Evolutionary conservation across 2,329 filamentous ascomycete genomes (phyloP).

Genomic region (Claviceps sp.): DNA sequence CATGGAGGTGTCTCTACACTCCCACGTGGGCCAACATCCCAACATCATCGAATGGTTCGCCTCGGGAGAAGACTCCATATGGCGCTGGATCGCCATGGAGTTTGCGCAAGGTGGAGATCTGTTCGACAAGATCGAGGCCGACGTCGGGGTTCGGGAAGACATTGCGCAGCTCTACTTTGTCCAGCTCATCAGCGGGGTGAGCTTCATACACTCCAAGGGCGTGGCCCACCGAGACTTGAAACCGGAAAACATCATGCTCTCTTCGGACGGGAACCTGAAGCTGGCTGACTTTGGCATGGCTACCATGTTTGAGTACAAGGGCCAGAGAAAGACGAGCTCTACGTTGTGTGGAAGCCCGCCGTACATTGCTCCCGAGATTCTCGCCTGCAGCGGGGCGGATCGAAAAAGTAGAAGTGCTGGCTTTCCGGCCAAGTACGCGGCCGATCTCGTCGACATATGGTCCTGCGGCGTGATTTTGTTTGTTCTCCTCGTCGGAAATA

Average conservation of each 20-base stretch:
- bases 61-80: constrained; percentile 69
- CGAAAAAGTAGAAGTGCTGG: constrained; percentile 33
- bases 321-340: constrained; percentile 64
- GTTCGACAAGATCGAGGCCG: constrained; percentile 98
- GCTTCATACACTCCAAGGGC: constrained; percentile 92
- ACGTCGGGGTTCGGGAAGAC: constrained; percentile 85
- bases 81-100: constrained; percentile 99
- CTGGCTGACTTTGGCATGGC: constrained; percentile 95
- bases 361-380: constrained; percentile 92
- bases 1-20: constrained; percentile 85
- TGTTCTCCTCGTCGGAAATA: constrained; percentile 88
- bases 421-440: constrained; percentile 42
- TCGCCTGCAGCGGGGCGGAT: constrained; percentile 36
- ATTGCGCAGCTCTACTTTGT: constrained; percentile 95
- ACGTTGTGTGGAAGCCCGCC: constrained; percentile 93
- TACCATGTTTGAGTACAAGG: constrained; percentile 83
- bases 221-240: constrained; percentile 87
- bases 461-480: constrained; percentile 97
- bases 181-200: constrained; percentile 79
- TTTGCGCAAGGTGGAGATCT: constrained; percentile 88
- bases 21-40: constrained; percentile 73
- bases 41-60: constrained; percentile 93
- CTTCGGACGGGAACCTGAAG: constrained; percentile 74
- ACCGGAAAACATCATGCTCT: constrained; percentile 90
- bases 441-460: constrained; percentile 87